Conservation (phyloP, 768 basidiomycete species). For the Rhodotorula diobovata region DNA sequence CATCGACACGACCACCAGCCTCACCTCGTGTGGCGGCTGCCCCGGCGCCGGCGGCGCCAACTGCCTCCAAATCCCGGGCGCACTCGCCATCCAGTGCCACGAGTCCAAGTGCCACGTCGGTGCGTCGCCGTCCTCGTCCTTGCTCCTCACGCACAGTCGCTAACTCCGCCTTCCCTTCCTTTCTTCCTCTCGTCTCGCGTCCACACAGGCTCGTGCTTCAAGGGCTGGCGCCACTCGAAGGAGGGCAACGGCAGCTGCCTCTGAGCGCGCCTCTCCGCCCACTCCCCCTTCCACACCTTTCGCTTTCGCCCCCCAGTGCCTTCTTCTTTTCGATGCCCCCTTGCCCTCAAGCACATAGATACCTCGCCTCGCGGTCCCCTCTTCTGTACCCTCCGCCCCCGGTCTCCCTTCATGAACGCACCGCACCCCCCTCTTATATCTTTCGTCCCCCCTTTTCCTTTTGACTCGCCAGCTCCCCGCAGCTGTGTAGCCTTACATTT, state of each 20-base stretch:
- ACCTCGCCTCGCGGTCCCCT: background rate
- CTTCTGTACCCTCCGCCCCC: background rate
- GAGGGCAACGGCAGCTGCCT: constrained; percentile 3
- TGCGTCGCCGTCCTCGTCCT: background rate
- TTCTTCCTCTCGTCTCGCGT: no score
- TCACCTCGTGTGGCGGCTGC: constrained; percentile 19
- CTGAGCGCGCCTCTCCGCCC: background rate
- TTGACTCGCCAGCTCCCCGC: background rate
- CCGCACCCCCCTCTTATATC: no score
- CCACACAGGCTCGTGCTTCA: constrained; percentile 17
- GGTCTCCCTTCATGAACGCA: no score
- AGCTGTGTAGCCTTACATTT: background rate
- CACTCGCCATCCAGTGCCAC: constrained; percentile 14
- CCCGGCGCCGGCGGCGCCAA: background rate
- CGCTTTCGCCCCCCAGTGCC: no score
- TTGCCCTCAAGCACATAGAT: background rate
- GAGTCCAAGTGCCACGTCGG: constrained; percentile 14
- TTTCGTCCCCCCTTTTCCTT: background rate
- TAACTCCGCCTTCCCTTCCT: background rate
- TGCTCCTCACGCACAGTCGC: background rate
- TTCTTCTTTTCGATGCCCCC: background rate
- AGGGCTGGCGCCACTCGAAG: constrained; percentile 1
- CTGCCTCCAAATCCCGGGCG: constrained; percentile 32
- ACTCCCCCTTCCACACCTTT: background rate
- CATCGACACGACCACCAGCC: constrained; percentile 17